These are phyloP conservation scores for Pistacia integerrima DNA, from an alignment of 345 rosid species.

Conservation along the genomic window DNA sequence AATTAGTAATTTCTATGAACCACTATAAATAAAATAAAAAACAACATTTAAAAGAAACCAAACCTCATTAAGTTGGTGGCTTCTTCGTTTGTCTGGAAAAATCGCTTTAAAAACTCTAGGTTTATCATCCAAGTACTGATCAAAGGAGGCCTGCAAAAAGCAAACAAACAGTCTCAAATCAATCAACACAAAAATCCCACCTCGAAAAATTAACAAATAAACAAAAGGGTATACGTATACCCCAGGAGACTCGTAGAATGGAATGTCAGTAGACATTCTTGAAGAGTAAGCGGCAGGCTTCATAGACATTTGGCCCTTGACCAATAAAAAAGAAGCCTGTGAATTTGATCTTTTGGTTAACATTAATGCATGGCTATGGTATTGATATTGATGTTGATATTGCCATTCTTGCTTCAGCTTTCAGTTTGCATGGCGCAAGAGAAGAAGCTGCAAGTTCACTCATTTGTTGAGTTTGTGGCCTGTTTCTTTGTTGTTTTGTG, in stretches of 20 bases:
- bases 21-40: no score
- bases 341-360: slow-evolving; percentile 10
- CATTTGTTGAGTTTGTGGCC: background rate
- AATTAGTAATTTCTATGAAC: no score
- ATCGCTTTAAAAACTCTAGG: slow-evolving; percentile 79
- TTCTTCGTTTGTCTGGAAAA: slow-evolving; percentile 75
- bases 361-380: slow-evolving; percentile 30
- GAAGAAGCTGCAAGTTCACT: slow-evolving; percentile 38
- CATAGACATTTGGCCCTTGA: slow-evolving; percentile 34
- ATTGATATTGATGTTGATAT: background rate
- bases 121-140: slow-evolving; percentile 77
- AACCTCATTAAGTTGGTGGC: slow-evolving; percentile 70
- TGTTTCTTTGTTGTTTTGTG: no score
- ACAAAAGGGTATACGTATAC: slow-evolving; percentile 29
- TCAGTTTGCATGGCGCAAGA: slow-evolving; percentile 33
- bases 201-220: background rate
- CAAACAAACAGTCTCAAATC: background rate
- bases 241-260: slow-evolving; percentile 85
- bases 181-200: background rate
- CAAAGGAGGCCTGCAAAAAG: slow-evolving; percentile 68
- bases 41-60: background rate
- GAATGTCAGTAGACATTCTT: slow-evolving; percentile 71
- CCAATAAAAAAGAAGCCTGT: background rate
- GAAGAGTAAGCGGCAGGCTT: slow-evolving; percentile 65
- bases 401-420: slow-evolving; percentile 25